A percentile compares a stretch with the other conserved stretches of the same genome.
Conservation (phyloP, 371 early-diverging fungal genomes). For the Circinella umbellata region DNA sequence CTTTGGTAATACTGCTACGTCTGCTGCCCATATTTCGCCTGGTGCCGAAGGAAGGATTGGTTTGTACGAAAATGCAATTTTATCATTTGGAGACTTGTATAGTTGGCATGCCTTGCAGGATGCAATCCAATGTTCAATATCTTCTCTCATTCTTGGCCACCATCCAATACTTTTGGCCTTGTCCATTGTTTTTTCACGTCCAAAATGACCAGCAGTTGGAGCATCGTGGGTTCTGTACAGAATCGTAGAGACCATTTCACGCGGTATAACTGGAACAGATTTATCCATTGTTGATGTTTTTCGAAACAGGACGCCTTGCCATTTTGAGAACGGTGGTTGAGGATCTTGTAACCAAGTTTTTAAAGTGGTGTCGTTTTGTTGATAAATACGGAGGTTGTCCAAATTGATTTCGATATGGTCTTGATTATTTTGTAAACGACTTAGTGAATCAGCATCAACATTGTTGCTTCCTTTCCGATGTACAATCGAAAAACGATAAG, state of each 20-base stretch:
- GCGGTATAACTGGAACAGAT: too few relatives aligned
- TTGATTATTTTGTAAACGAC: background rate
- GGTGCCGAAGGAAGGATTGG: background rate
- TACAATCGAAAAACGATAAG: background rate
- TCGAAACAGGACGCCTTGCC: too few relatives aligned
- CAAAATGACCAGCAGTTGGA: constrained; percentile 22
- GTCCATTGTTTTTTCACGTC: constrained; percentile 14
- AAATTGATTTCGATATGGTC: too few relatives aligned
- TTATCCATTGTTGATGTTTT: too few relatives aligned
- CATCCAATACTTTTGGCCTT: constrained; percentile 11
- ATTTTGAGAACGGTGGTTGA: too few relatives aligned
- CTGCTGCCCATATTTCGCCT: constrained; percentile 28
- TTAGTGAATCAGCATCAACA: constrained; percentile 7
- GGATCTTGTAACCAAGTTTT: too few relatives aligned
- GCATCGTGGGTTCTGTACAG: too few relatives aligned
- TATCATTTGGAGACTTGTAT: constrained; percentile 15
- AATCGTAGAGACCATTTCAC: too few relatives aligned
- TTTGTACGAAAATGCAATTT: constrained; percentile 6
- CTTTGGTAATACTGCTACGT: constrained; percentile 26
- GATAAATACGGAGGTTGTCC: too few relatives aligned
- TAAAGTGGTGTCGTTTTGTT: too few relatives aligned
- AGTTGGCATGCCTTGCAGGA: background rate
- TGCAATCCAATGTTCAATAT: background rate
- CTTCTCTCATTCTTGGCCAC: constrained; percentile 16
- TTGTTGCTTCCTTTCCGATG: constrained; percentile 5